phyloP scores from a whole-genome alignment of 2,329 filamentous ascomycete genomes.

The Colletotrichum chlorophyti region DNA sequence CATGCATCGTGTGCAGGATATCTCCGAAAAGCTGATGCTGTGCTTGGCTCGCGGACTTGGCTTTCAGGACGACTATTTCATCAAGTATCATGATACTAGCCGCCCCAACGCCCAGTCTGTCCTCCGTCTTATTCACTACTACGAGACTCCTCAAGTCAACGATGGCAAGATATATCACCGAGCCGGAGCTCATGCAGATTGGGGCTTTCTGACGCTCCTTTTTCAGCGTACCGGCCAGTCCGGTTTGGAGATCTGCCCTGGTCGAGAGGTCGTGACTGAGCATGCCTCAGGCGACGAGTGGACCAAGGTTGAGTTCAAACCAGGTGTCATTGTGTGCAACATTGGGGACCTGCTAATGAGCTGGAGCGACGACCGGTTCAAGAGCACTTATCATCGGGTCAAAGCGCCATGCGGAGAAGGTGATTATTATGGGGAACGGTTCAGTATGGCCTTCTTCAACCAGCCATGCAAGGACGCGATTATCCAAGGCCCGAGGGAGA shows the following conservation, averaged over 20 bases:
- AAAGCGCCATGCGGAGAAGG: conserved; percentile 63
- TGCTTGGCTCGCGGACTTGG: conserved; percentile 65
- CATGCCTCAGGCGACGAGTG: conserved; percentile 66
- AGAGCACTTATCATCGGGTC: conserved; percentile 70
- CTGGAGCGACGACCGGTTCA: conserved; percentile 72
- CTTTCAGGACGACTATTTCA: conserved; percentile 63
- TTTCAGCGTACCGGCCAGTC: conserved; percentile 67
- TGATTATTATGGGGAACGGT: conserved; percentile 65
- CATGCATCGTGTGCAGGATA: conserved; percentile 59
- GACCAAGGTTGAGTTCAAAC: conserved; percentile 65
- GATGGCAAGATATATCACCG: conserved; percentile 57
- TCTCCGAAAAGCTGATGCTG: conserved; percentile 63
- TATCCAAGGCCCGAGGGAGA: conserved; percentile 67
- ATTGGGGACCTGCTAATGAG: conserved; percentile 72
- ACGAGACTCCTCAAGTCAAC: conserved; percentile 45
- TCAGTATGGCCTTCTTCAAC: conserved; percentile 72
- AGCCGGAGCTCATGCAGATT: conserved; percentile 69
- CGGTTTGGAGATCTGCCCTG: conserved; percentile 70
- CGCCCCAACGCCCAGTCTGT: conserved; percentile 60
- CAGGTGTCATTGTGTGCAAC: conserved; percentile 67
- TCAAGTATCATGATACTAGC: conserved; percentile 57
- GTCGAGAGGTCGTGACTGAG: conserved; percentile 64
- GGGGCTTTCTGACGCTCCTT: conserved; percentile 67
- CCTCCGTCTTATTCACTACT: conserved; percentile 64
- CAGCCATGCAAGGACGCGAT: conserved; percentile 64